phyloP scores from a whole-genome alignment of 2,329 filamentous ascomycete genomes.

The Diaporthe citri region DNA sequence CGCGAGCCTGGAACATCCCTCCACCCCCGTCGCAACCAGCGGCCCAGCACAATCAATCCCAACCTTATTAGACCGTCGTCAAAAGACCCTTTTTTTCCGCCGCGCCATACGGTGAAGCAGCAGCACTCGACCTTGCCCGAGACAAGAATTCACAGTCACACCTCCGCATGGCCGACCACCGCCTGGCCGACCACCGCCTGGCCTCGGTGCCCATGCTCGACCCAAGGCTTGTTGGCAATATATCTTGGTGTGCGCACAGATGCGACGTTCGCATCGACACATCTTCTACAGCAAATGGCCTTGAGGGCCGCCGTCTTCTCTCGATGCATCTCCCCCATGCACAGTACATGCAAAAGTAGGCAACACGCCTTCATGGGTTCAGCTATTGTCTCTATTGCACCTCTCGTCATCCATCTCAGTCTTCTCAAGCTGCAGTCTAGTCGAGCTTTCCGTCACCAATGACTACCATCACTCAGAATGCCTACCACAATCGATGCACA shows the following conservation, averaged over 20 bases:
- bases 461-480: background rate
- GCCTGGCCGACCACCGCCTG: background rate
- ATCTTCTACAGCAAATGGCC: background rate
- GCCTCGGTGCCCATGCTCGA: background rate
- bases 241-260: conserved; percentile 23
- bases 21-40: conserved; percentile 19
- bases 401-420: background rate
- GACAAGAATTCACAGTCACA: background rate
- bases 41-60: conserved; percentile 22
- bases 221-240: conserved; percentile 15
- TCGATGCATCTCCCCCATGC: background rate
- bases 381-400: background rate
- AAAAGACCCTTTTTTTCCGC: background rate
- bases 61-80: conserved; percentile 10
- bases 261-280: conserved; percentile 2
- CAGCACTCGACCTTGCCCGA: background rate
- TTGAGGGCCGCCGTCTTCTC: background rate
- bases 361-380: background rate
- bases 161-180: conserved; percentile 9
- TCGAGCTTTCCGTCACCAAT: background rate
- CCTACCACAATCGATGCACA: background rate
- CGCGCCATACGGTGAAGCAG: background rate
- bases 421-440: too few species aligned
- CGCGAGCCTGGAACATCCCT: conserved; percentile 28
- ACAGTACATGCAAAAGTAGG: background rate